Evolutionary conservation across 1,284 basidiomycete species (phyloP).

Genomic region (Spongiforma sp.): DNA sequence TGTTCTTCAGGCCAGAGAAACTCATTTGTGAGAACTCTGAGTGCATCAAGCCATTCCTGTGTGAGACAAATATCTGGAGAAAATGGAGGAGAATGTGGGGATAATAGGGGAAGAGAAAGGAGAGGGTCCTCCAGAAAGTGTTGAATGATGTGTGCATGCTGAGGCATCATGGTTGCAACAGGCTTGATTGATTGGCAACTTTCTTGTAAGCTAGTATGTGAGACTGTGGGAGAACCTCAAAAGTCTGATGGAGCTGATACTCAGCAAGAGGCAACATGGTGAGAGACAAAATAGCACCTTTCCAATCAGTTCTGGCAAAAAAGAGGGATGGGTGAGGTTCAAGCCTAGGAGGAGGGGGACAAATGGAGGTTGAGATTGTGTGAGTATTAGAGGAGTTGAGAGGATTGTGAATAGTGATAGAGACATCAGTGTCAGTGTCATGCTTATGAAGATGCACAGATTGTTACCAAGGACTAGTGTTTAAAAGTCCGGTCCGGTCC

Average conservation of each 20-base stretch:
- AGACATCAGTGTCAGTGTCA: not conserved
- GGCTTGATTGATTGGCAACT: conserved; percentile 2
- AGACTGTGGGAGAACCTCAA: not conserved
- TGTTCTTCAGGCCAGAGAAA: conserved; percentile 35
- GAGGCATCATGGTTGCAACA: conserved; percentile 25
- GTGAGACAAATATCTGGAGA: not conserved
- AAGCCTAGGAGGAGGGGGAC: not conserved
- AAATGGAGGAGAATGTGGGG: not conserved
- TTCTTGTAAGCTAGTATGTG: not conserved
- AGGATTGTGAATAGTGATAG: conserved; percentile 11
- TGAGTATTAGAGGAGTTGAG: not conserved
- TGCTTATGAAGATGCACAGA: conserved; percentile 3
- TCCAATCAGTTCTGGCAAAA: not conserved
- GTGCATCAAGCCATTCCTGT: not conserved
- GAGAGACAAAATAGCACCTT: not conserved
- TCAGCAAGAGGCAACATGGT: not conserved
- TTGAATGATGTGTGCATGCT: conserved; percentile 14
- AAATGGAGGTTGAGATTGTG: not conserved
- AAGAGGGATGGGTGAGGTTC: not conserved
- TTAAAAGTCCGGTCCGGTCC: no score
- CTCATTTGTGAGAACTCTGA: conserved; percentile 1
- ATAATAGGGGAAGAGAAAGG: not conserved
- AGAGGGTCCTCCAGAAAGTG: conserved; percentile 10
- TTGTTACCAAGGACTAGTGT: no score
- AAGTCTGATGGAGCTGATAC: not conserved